phyloP scores from a whole-genome alignment of 345 rosid species.

The Pugionium dolabratum region DNA sequence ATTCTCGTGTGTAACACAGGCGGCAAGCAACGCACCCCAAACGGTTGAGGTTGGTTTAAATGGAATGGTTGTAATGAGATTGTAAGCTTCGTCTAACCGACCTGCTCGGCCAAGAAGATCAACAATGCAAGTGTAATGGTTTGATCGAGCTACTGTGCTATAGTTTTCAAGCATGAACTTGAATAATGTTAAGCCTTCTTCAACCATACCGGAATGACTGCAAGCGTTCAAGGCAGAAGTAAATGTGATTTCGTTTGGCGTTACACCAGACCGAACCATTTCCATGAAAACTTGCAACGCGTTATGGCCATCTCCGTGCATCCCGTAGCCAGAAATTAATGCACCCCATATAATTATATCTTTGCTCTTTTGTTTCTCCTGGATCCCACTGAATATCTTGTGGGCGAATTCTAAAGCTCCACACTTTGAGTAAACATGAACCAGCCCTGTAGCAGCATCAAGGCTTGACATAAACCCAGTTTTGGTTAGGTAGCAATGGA shows the following conservation, averaged over 20 bases:
- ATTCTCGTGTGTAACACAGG: slow-evolving; percentile 58
- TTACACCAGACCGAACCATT: slow-evolving; percentile 59
- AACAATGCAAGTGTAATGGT: slow-evolving; percentile 54
- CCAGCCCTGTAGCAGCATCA: slow-evolving; percentile 55
- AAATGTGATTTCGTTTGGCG: slow-evolving; percentile 59
- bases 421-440: slow-evolving; percentile 64
- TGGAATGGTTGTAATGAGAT: slow-evolving; percentile 51
- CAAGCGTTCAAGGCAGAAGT: slow-evolving; percentile 63
- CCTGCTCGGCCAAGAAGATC: slow-evolving; percentile 61
- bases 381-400: slow-evolving; percentile 51
- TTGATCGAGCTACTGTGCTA: slow-evolving; percentile 36
- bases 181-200: slow-evolving; percentile 57
- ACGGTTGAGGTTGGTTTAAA: slow-evolving; percentile 47
- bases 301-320: slow-evolving; percentile 60
- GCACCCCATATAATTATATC: slow-evolving; percentile 65
- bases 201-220: slow-evolving; percentile 63
- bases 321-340: slow-evolving; percentile 56
- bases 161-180: slow-evolving; percentile 48
- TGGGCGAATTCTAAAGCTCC: slow-evolving; percentile 59
- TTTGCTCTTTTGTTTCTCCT: slow-evolving; percentile 40
- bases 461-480: slow-evolving; percentile 54
- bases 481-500: slow-evolving; percentile 53
- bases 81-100: slow-evolving; percentile 56
- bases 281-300: slow-evolving; percentile 58
- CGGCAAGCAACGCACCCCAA: slow-evolving; percentile 69